These are phyloP conservation scores for Penicillium parvum DNA, from an alignment of 495 filamentous ascomycete species.

Conservation along the genomic window DNA sequence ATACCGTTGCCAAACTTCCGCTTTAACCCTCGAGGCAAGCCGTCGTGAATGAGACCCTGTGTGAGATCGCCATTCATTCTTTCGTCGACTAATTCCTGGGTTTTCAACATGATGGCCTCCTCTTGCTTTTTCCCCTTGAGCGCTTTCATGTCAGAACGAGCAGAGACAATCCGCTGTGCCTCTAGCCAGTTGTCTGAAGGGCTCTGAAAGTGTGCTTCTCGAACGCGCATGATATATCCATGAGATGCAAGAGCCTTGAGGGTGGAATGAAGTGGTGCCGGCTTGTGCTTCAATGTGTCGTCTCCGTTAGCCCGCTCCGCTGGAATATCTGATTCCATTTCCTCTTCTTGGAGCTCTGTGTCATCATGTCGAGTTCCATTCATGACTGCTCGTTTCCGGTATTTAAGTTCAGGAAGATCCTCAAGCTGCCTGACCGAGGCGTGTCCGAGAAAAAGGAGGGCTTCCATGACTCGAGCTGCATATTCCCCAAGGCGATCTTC, in stretches of 20 bases:
- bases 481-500: conserved; percentile 63
- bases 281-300: conserved; percentile 14
- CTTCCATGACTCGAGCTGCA: conserved; percentile 67
- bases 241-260: conserved; percentile 43
- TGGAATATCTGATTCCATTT: conserved; percentile 13
- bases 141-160: conserved; percentile 35
- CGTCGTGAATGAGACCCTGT: conserved; percentile 31
- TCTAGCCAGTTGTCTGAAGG: conserved; percentile 46
- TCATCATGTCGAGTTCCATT: conserved; percentile 36
- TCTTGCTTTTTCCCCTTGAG: conserved; percentile 57
- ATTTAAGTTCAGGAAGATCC: conserved; percentile 34
- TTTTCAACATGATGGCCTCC: conserved; percentile 45
- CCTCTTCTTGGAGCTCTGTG: conserved; percentile 24
- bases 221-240: conserved; percentile 47
- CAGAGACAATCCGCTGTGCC: conserved; percentile 37
- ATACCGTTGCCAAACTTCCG: conserved; percentile 21
- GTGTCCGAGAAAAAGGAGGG: conserved; percentile 73
- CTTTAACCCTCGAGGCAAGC: conserved; percentile 37
- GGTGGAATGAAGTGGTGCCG: conserved; percentile 37
- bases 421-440: conserved; percentile 66
- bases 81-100: conserved; percentile 28
- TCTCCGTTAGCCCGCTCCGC: conserved; percentile 21
- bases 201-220: conserved; percentile 49
- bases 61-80: conserved; percentile 32
- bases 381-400: conserved; percentile 4